Percentiles rank a stretch among this genome's conserved stretches.
These are phyloP conservation scores for Babesia caballi DNA, from an alignment of 169 alveolate species.

Conservation along the genomic window DNA sequence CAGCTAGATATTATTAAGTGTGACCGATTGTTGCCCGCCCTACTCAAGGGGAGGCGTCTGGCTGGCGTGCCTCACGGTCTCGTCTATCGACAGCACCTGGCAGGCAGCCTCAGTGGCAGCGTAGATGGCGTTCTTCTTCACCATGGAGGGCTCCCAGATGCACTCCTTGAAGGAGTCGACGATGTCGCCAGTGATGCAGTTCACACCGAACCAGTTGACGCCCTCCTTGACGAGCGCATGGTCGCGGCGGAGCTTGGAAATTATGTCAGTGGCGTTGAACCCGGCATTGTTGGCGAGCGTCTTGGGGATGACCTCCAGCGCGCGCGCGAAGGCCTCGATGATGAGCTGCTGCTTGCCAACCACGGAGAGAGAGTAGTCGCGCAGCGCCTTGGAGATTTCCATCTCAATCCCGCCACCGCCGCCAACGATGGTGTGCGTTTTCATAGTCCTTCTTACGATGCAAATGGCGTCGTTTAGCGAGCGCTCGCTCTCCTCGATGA, in stretches of 20 bases:
- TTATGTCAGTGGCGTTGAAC: constrained; percentile 89
- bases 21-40: neutral
- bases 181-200: constrained; percentile 88
- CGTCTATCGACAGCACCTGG: constrained; percentile 93
- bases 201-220: constrained; percentile 91
- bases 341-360: constrained; percentile 92
- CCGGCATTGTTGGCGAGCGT: constrained; percentile 97
- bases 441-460: constrained; percentile 92
- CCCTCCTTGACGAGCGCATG: constrained; percentile 78
- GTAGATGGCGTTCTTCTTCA: constrained; percentile 90
- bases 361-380: constrained; percentile 73
- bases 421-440: constrained; percentile 88
- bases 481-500: constrained; percentile 96
- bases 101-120: constrained; percentile 99
- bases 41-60: neutral
- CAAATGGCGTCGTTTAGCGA: constrained; percentile 95
- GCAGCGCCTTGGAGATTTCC: constrained; percentile 68
- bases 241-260: constrained; percentile 90
- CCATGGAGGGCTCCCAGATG: constrained; percentile 96
- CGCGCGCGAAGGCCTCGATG: constrained; percentile 91
- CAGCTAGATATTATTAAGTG: too few species aligned
- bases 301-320: constrained; percentile 94
- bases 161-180: constrained; percentile 84
- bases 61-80: constrained; percentile 89
- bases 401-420: constrained; percentile 98